phyloP scores from a whole-genome alignment of 1,284 basidiomycete genomes.

The Erythrobasidium hasegawianum region DNA sequence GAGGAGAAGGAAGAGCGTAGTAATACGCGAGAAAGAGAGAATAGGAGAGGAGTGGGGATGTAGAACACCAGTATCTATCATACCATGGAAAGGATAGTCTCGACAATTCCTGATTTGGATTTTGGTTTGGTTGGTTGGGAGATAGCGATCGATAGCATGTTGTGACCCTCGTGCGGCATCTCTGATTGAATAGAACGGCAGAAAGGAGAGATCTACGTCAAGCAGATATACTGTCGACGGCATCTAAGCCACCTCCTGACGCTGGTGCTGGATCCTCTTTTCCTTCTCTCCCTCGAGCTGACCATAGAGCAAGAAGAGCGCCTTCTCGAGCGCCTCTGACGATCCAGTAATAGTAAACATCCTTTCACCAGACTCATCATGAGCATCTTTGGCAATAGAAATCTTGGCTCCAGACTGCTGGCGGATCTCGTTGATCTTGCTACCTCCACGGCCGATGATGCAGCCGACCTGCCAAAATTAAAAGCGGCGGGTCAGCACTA shows the following conservation, averaged over 20 bases:
- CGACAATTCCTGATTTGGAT: no score
- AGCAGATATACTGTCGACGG: neutral
- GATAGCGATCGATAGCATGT: no score
- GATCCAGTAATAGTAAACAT: conserved; percentile 99
- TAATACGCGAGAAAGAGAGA: no score
- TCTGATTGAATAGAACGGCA: no score
- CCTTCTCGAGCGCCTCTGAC: conserved; percentile 85
- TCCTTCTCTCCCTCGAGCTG: conserved; percentile 95
- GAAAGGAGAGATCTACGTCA: no score
- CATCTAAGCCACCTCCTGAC: conserved; percentile 16
- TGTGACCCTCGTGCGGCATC: no score
- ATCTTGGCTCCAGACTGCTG: conserved; percentile 94
- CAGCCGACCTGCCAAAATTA: conserved; percentile 42
- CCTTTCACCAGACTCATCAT: conserved; percentile 95
- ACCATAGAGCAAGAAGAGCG: conserved; percentile 93
- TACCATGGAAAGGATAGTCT: no score
- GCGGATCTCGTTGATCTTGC: conserved; percentile 98
- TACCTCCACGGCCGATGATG: conserved; percentile 78
- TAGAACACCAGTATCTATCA: no score
- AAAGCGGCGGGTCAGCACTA: conserved; percentile 9
- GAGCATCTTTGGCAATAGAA: conserved; percentile 95
- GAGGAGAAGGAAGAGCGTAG: no score
- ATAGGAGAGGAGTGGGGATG: no score
- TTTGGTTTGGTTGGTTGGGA: no score
- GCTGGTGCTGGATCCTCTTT: conserved; percentile 61